A percentile compares a stretch with the other conserved stretches of the same genome.
phyloP scores from a whole-genome alignment of 1,284 basidiomycete genomes.

The Pyrrhoderma lamaoense region DNA sequence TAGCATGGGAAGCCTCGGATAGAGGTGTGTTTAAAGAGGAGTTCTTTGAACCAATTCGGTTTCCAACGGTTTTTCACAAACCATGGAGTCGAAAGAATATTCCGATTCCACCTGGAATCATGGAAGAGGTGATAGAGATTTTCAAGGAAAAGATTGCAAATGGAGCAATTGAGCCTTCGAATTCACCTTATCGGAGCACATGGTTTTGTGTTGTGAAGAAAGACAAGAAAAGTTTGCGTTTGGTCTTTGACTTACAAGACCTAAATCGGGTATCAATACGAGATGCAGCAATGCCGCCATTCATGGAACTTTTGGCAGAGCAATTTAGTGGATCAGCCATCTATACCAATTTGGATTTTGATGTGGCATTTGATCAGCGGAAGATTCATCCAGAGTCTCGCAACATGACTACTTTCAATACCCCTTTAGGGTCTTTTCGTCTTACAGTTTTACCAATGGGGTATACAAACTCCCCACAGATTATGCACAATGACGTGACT shows the following conservation, averaged over 20 bases:
- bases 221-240: constrained; percentile 22
- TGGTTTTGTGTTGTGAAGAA: constrained; percentile 38
- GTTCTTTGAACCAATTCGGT: constrained; percentile 32
- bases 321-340: constrained; percentile 25
- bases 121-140: constrained; percentile 28
- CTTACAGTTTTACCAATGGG: constrained; percentile 30
- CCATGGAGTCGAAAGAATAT: constrained; percentile 33
- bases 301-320: constrained; percentile 31
- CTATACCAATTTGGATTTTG: constrained; percentile 30
- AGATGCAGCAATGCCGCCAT: constrained; percentile 29
- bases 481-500: constrained; percentile 31
- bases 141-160: constrained; percentile 26
- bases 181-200: constrained; percentile 29
- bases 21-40: constrained; percentile 28
- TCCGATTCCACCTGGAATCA: constrained; percentile 32
- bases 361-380: constrained; percentile 26
- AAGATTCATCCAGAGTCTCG: constrained; percentile 17
- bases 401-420: constrained; percentile 23
- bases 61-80: constrained; percentile 29
- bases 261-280: constrained; percentile 23
- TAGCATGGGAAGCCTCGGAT: constrained; percentile 31
- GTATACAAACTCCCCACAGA: constrained; percentile 31
- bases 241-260: constrained; percentile 27
- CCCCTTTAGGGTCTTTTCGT: constrained; percentile 27
- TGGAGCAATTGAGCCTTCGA: constrained; percentile 27